These are phyloP conservation scores for Arthroderma uncinatum DNA, from an alignment of 2,329 filamentous ascomycete genomes.

Conservation along the genomic window DNA sequence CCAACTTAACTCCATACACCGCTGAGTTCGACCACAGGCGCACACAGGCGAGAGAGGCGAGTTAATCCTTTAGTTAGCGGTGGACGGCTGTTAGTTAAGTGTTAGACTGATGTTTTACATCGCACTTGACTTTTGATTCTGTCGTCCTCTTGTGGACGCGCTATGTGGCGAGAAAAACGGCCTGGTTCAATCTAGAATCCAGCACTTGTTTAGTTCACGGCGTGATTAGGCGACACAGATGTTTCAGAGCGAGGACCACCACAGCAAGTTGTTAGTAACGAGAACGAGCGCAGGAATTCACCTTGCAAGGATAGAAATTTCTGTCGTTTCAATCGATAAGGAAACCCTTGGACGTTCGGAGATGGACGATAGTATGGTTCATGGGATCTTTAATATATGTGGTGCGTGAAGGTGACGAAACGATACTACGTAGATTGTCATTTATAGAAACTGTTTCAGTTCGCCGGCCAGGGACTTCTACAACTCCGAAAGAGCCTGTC, in stretches of 20 bases:
- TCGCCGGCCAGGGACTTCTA: not conserved
- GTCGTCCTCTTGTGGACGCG: not conserved
- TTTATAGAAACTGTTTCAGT: constrained; percentile 3
- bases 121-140: not conserved
- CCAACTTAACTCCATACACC: not conserved
- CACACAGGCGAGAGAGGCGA: not conserved
- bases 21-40: not conserved
- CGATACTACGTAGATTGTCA: not conserved
- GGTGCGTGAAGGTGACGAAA: not conserved
- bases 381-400: not conserved
- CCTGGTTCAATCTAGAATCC: not conserved
- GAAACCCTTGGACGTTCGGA: not conserved
- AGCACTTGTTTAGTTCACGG: not conserved
- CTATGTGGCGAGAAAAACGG: not conserved
- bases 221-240: not conserved
- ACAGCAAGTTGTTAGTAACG: not conserved
- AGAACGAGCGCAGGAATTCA: not conserved
- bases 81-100: not conserved
- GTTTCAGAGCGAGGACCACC: not conserved
- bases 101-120: not conserved
- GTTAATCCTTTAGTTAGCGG: not conserved
- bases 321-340: not conserved
- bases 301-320: not conserved
- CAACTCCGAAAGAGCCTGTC: not conserved
- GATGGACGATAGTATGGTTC: not conserved